Conservation (phyloP, 495 filamentous ascomycete species). For the Pyrenopolyporus hunteri region DNA sequence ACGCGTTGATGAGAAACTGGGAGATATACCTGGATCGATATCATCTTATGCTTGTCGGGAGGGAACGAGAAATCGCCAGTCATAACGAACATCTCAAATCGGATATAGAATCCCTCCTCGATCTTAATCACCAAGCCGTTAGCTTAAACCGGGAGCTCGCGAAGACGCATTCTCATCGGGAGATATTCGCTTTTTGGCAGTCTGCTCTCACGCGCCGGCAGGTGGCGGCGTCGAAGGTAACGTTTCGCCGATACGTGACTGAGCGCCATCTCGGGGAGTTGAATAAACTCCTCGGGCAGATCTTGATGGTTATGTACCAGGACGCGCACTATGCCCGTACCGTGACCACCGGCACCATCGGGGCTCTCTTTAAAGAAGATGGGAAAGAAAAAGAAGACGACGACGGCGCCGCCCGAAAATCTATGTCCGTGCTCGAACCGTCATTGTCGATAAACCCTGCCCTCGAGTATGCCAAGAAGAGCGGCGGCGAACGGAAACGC, state of each 20-base stretch:
- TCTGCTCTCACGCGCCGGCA: slow-evolving; percentile 30
- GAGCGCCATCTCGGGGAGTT: slow-evolving; percentile 38
- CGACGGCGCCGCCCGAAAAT: neutral
- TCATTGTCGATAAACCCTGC: slow-evolving; percentile 24
- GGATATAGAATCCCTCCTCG: slow-evolving; percentile 7
- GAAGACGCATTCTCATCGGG: slow-evolving; percentile 15
- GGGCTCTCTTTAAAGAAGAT: slow-evolving; percentile 25
- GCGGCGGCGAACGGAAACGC: slow-evolving; percentile 45
- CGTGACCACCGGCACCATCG: slow-evolving; percentile 35
- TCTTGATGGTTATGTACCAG: slow-evolving; percentile 40
- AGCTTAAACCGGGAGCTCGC: slow-evolving; percentile 9
- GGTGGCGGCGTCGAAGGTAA: slow-evolving; percentile 19
- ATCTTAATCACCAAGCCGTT: neutral
- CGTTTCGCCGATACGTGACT: slow-evolving; percentile 36
- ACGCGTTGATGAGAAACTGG: neutral
- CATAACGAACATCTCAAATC: slow-evolving; percentile 9
- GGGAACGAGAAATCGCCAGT: slow-evolving; percentile 7
- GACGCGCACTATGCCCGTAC: slow-evolving; percentile 35
- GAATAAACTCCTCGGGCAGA: slow-evolving; percentile 37
- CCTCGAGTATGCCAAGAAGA: slow-evolving; percentile 42
- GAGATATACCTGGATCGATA: neutral
- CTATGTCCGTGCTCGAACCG: slow-evolving; percentile 23
- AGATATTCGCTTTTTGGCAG: slow-evolving; percentile 41
- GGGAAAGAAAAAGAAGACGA: neutral
- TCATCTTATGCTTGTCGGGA: neutral